Evolutionary conservation across 164 flowering plant species (phyloP).

Genomic region (Sedum album): DNA sequence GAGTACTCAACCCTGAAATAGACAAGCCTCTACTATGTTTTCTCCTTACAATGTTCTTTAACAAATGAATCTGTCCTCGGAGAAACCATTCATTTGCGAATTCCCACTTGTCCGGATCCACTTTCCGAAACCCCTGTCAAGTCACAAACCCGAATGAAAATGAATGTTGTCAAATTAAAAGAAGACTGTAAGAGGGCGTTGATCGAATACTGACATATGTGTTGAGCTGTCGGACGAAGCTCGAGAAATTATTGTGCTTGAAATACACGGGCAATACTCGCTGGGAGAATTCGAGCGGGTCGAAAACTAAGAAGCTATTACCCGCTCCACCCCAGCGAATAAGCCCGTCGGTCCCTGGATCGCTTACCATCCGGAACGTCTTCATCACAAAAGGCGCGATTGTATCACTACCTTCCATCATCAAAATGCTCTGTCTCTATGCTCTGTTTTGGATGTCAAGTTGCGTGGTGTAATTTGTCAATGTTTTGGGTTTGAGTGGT

Average conservation of each 20-base stretch:
- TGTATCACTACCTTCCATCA: conserved; percentile 13
- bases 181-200: no score
- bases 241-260: conserved; percentile 95
- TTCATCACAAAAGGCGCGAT: conserved; percentile 79
- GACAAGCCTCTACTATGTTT: conserved; percentile 25
- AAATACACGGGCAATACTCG: conserved; percentile 59
- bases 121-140: conserved; percentile 86
- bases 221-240: conserved; percentile 90
- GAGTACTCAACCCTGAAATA: background rate
- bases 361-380: conserved; percentile 80
- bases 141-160: background rate
- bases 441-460: background rate
- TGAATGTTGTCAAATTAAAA: no score
- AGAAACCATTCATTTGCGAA: conserved; percentile 95
- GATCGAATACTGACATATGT: conserved; percentile 63
- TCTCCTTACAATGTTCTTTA: conserved; percentile 57
- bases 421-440: background rate
- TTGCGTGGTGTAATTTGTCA: background rate
- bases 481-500: background rate
- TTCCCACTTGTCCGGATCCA: conserved; percentile 97
- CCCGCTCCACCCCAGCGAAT: conserved; percentile 62
- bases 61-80: conserved; percentile 77
- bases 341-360: conserved; percentile 48
- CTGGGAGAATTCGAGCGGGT: conserved; percentile 61
- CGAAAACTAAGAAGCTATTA: conserved; percentile 79